These are phyloP conservation scores for Eucalyptus curtisii DNA, from an alignment of 345 rosid genomes.

Conservation along the genomic window DNA sequence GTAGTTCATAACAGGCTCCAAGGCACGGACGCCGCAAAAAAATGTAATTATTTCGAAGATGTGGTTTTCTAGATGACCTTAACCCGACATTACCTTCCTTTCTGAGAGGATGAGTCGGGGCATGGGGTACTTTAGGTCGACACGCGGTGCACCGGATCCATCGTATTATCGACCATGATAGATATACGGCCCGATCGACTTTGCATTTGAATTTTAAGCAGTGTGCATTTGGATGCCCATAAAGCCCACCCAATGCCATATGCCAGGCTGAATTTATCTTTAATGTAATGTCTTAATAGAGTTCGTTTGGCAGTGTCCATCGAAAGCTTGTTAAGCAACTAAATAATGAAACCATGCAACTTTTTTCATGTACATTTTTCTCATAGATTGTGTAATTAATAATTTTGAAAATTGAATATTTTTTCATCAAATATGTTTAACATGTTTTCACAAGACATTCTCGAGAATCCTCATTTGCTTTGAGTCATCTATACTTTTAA, in stretches of 20 bases:
- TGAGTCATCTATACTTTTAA: no score
- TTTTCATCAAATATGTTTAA: no score
- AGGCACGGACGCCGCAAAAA: background rate
- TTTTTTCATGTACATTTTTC: background rate
- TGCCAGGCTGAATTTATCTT: background rate
- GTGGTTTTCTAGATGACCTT: background rate
- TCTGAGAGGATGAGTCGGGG: background rate
- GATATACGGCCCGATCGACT: background rate
- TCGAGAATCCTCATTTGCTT: background rate
- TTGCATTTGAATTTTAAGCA: background rate
- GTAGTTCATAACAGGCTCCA: background rate
- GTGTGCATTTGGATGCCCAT: background rate
- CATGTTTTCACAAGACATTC: background rate
- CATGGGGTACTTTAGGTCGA: background rate
- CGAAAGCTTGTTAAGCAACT: background rate
- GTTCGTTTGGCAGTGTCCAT: background rate
- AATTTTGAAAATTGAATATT: no score
- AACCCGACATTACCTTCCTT: background rate
- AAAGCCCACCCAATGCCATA: background rate
- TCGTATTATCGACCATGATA: background rate
- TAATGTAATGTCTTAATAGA: background rate
- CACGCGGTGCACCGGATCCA: background rate
- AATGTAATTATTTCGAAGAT: background rate
- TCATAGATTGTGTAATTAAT: background rate
- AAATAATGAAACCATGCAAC: background rate